Conservation (phyloP, 345 rosid genomes). For the Acer campestre region DNA sequence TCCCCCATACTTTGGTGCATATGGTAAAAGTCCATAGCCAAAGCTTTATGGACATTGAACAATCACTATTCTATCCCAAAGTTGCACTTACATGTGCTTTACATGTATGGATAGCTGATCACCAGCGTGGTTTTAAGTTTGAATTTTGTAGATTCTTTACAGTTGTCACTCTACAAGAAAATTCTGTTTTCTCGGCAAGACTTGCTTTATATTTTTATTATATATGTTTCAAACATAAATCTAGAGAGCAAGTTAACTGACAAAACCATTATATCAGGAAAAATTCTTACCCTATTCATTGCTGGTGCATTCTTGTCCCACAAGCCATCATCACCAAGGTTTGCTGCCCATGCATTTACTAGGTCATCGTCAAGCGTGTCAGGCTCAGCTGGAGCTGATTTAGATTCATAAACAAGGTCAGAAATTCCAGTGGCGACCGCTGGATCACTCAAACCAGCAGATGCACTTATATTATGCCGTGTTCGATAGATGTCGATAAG, state of each 20-base stretch:
- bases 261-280: not conserved
- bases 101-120: not conserved
- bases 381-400: conserved; percentile 67
- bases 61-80: not conserved
- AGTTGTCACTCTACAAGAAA: not conserved
- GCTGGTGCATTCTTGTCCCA: conserved; percentile 88
- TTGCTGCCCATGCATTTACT: conserved; percentile 99
- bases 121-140: not conserved
- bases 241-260: not conserved
- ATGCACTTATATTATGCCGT: conserved; percentile 85
- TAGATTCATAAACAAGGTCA: conserved; percentile 84
- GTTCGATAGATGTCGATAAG: conserved; percentile 84
- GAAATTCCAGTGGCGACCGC: conserved; percentile 97
- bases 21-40: not conserved
- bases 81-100: not conserved
- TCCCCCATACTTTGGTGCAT: not conserved
- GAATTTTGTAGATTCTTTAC: not conserved
- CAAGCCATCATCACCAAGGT: conserved; percentile 93
- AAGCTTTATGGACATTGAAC: not conserved
- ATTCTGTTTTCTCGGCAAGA: not conserved
- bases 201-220: not conserved
- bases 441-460: conserved; percentile 82
- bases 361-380: conserved; percentile 92
- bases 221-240: not conserved
- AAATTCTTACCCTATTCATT: conserved; percentile 74